These are phyloP conservation scores for Saccharomycopsis schoenii DNA, from an alignment of 805 yeast species.

Conservation along the genomic window DNA sequence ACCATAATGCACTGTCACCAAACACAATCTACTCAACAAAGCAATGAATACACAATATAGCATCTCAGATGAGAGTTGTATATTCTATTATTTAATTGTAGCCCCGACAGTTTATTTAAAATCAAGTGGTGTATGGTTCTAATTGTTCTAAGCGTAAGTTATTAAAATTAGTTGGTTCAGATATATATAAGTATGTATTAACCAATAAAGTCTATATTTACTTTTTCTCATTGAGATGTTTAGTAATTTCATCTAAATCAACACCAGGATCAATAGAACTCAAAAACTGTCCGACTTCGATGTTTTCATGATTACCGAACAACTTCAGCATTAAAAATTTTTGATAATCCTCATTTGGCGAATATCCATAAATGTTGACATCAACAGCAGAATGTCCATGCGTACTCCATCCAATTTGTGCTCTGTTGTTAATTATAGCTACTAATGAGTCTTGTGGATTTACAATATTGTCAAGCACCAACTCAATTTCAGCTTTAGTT, in stretches of 20 bases:
- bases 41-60: too few species aligned
- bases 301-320: conserved; percentile 80
- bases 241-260: conserved; percentile 40
- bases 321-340: conserved; percentile 35
- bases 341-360: conserved; percentile 43
- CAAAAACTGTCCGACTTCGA: conserved; percentile 71
- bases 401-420: conserved; percentile 93
- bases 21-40: too few species aligned
- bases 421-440: conserved; percentile 65
- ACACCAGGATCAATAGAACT: conserved; percentile 24
- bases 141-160: too few species aligned
- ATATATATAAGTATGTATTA: too few species aligned
- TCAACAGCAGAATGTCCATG: conserved; percentile 96
- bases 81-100: too few species aligned
- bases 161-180: too few species aligned
- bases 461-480: conserved; percentile 28
- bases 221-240: conserved; percentile 37
- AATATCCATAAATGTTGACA: conserved; percentile 79
- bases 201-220: conserved; percentile 35
- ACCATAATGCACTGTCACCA: too few species aligned
- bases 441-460: conserved; percentile 42
- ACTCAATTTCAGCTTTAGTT: conserved; percentile 41
- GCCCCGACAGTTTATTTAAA: too few species aligned
- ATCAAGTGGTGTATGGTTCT: too few species aligned
- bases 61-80: too few species aligned